Evolutionary conservation across 2,329 filamentous ascomycete genomes (phyloP), one percentile per base, ranked within the genome.

Genomic region (Rasamsonia emersonii): DNA sequence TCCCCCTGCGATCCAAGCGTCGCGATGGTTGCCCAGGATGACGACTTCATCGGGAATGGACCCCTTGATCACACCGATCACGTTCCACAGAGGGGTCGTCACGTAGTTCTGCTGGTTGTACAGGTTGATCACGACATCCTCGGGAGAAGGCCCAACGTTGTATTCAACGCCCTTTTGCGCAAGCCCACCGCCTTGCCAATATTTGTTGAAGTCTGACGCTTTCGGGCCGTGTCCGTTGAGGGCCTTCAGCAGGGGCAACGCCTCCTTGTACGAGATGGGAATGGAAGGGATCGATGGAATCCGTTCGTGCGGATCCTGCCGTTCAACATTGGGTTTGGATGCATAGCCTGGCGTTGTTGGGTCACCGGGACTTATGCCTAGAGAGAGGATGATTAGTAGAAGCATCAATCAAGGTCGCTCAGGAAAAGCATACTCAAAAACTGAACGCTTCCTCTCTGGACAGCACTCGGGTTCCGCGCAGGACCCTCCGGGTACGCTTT

Each of bases 281-380:
- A 95, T 64, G 1, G 89, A 96, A 0, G 91, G 89, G 33, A 96
- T 96, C 3, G 74, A 77, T 0, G 91, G 84, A 18, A 81, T 91
- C 5, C 73, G 71, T 17, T 73, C 67, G 13, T 85, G 69, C 0
- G 79, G 75, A 5, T 85, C 75, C 36, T 77, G 68, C 15, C 89
- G 79, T 20, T 85, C 83, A 15, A 70, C 82, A n/a, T 82, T 89
- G 4, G 88, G 89, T 56, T 89, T 89, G 1, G 86, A 94, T 5
- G 89, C 83, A 51, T 94, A 95, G 8, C 91, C 91, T 11, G 86
- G 86, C 0, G 91, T 96, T 0, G 91, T 93, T 29, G 89, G 89
- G 50, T 96, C 77, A 33, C 76, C 77, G 13, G 75, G 74, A 27
- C 68, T 66, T 23, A 74, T 63, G 42, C 70, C 73, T 75, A 37